Evolutionary conservation across 2,329 filamentous ascomycete genomes (phyloP).

Genomic region (Aureobasidium sp.): DNA sequence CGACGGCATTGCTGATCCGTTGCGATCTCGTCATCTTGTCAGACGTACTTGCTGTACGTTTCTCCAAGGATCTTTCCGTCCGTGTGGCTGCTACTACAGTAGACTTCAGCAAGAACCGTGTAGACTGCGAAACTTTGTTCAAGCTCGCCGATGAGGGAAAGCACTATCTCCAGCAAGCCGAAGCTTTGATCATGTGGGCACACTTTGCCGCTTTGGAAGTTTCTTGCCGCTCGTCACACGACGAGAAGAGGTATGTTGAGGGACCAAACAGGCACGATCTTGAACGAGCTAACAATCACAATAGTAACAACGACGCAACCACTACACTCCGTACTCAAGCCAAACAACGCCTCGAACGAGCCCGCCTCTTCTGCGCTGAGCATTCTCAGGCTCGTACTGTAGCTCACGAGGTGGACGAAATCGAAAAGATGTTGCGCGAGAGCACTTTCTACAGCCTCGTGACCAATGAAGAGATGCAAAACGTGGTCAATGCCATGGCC

Average conservation of each 20-base stretch:
- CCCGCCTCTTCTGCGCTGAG: slow-evolving; percentile 31
- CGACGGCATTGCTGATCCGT: slow-evolving; percentile 50
- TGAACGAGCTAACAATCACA: not conserved
- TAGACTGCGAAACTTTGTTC: slow-evolving; percentile 49
- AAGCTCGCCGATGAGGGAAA: slow-evolving; percentile 37
- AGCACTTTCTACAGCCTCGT: slow-evolving; percentile 53
- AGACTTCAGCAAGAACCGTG: slow-evolving; percentile 39
- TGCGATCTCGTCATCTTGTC: slow-evolving; percentile 55
- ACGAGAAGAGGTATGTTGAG: not conserved
- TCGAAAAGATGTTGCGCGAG: slow-evolving; percentile 51
- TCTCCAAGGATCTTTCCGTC: slow-evolving; percentile 1
- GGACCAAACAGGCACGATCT: too few relatives aligned
- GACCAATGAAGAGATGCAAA: slow-evolving; percentile 53
- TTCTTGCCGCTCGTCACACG: not conserved
- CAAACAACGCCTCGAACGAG: slow-evolving; percentile 30
- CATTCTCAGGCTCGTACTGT: slow-evolving; percentile 39
- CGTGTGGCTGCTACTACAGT: slow-evolving; percentile 27
- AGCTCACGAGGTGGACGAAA: slow-evolving; percentile 51
- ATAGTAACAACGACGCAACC: not conserved
- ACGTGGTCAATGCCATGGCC: slow-evolving; percentile 56
- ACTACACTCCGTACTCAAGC: slow-evolving; percentile 24
- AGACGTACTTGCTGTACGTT: slow-evolving; percentile 42
- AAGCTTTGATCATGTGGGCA: slow-evolving; percentile 58
- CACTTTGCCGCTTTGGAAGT: slow-evolving; percentile 53
- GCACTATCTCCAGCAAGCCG: slow-evolving; percentile 50